phyloP scores from a whole-genome alignment of 73 alveolate genomes.

The Paramecium tetraurelia region DNA sequence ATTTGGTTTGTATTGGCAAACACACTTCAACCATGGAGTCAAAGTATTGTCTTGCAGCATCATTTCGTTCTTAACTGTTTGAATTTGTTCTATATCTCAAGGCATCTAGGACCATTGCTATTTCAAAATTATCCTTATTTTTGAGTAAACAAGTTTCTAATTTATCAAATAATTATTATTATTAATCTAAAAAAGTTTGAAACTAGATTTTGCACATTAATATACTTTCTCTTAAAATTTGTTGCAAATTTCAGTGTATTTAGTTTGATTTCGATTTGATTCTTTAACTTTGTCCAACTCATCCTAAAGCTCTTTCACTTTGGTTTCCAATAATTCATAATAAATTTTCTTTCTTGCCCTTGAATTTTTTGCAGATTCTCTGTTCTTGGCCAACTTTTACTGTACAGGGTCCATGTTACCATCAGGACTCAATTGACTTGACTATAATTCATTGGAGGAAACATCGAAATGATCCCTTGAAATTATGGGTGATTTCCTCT shows the following conservation, averaged over 20 bases:
- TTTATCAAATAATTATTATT: constrained; percentile 49
- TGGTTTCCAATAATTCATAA: constrained; percentile 58
- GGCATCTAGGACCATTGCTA: constrained; percentile 41
- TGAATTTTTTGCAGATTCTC: constrained; percentile 52
- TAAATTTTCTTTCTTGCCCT: constrained; percentile 60
- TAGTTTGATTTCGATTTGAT: not conserved
- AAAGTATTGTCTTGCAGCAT: constrained; percentile 40
- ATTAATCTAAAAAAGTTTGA: constrained; percentile 17
- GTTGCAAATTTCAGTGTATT: not conserved
- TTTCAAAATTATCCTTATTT: constrained; percentile 32
- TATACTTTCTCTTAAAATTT: not conserved
- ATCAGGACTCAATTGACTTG: not conserved
- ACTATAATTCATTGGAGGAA: not conserved
- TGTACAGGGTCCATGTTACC: constrained; percentile 14
- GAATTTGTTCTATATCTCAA: constrained; percentile 54
- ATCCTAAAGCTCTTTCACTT: constrained; percentile 24
- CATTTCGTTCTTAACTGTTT: constrained; percentile 40
- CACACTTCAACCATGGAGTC: constrained; percentile 41
- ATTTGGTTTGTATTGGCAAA: constrained; percentile 42
- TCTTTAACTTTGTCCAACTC: constrained; percentile 48
- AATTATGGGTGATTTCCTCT: not conserved
- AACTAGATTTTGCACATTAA: not conserved
- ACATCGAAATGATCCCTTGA: not conserved
- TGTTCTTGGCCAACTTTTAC: constrained; percentile 47
- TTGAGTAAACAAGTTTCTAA: constrained; percentile 13